Evolutionary conservation across 1,284 basidiomycete species (phyloP).

Genomic region (Filobasidium uniguttulatum): DNA sequence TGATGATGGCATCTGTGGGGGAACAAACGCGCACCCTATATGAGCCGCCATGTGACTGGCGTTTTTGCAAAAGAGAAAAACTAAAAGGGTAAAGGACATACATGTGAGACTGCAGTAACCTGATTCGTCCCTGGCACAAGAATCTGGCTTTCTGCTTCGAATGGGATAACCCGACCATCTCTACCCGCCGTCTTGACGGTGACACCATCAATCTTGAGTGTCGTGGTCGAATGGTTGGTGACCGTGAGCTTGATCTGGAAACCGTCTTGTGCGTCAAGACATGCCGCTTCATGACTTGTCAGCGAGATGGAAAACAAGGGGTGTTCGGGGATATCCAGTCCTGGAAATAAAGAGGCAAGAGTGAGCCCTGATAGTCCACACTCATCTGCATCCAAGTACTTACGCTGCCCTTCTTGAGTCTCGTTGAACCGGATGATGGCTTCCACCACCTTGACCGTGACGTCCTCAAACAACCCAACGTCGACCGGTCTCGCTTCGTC

Average conservation of each 20-base stretch:
- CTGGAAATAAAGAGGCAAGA: not conserved
- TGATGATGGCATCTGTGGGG: no score
- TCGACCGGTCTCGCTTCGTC: not conserved
- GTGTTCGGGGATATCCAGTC: conserved; percentile 18
- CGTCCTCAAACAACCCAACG: no score
- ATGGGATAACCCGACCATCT: no score
- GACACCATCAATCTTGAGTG: conserved; percentile 13
- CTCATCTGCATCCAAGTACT: not conserved
- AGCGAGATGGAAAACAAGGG: conserved; percentile 22
- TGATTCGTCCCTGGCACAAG: no score
- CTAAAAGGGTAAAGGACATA: no score
- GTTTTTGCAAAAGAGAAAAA: no score
- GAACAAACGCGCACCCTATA: no score
- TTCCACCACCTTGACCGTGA: not conserved
- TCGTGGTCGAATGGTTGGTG: not conserved
- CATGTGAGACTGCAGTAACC: no score
- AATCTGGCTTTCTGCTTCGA: not conserved
- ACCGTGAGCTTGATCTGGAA: conserved; percentile 4
- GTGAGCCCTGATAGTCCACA: not conserved
- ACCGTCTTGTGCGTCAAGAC: conserved; percentile 18
- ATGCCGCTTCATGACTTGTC: conserved; percentile 13
- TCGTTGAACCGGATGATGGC: not conserved
- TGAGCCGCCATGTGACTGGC: no score
- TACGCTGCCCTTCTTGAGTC: not conserved
- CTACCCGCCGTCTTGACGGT: no score